phyloP scores from a whole-genome alignment of 1,139 yeast genomes.

The Yamadazyma mexicana region DNA sequence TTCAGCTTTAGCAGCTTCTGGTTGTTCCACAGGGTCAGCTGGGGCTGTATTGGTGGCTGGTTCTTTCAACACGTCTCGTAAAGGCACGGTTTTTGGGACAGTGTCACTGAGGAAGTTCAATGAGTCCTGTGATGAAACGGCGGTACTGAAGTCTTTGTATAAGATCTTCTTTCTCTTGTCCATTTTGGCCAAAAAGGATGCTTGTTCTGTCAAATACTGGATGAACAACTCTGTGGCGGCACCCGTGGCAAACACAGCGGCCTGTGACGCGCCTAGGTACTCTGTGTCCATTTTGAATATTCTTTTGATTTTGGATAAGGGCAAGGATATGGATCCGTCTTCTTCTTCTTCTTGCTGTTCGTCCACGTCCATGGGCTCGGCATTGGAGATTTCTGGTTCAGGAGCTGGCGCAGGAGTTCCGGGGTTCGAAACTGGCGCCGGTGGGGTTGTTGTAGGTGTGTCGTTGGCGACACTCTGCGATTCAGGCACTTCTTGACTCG shows the following conservation, averaged over 20 bases:
- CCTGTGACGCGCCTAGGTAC: slow-evolving; percentile 69
- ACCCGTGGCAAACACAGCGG: slow-evolving; percentile 82
- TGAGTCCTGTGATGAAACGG: slow-evolving; percentile 66
- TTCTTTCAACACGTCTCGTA: slow-evolving; percentile 46
- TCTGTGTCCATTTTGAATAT: slow-evolving; percentile 88
- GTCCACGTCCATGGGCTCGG: slow-evolving; percentile 17
- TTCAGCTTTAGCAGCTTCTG: slow-evolving; percentile 7
- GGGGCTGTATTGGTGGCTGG: slow-evolving; percentile 9
- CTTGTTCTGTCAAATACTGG: slow-evolving; percentile 78
- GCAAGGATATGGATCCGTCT: slow-evolving; percentile 43
- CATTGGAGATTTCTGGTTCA: slow-evolving; percentile 4
- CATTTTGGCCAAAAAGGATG: slow-evolving; percentile 64
- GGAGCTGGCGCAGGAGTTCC: slow-evolving; percentile 7
- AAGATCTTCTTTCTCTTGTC: slow-evolving; percentile 70
- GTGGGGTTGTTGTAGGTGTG: slow-evolving; percentile 21
- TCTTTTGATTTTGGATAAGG: slow-evolving; percentile 78
- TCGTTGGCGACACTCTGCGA: slow-evolving; percentile 5
- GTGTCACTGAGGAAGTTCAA: slow-evolving; percentile 68
- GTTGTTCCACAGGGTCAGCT: slow-evolving; percentile 1
- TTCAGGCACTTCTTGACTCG: background rate
- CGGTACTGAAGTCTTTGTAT: slow-evolving; percentile 75
- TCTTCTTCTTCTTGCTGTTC: slow-evolving; percentile 16
- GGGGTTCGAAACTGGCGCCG: slow-evolving; percentile 13
- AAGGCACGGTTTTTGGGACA: slow-evolving; percentile 61
- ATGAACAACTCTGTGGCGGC: slow-evolving; percentile 86